Percentiles rank a stretch among this genome's conserved stretches.
Evolutionary conservation across 2,329 filamentous ascomycete species (phyloP).

Genomic region (Fusarium miscanthi): DNA sequence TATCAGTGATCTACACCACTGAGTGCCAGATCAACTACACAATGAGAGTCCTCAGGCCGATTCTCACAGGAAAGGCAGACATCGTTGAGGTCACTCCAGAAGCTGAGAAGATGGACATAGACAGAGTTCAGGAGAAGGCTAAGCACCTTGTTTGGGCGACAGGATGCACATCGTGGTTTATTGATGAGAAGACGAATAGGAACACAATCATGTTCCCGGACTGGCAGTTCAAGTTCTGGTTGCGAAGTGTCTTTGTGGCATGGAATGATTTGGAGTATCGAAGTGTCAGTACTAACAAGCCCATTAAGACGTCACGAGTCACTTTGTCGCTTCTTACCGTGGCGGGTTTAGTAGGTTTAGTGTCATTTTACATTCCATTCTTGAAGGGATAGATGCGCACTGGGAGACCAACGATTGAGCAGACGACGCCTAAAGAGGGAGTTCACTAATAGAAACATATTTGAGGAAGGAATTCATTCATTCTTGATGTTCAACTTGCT

Average conservation of each 20-base stretch:
- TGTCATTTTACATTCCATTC: not conserved
- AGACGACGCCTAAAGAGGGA: too few species aligned
- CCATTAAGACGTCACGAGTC: rapidly evolving
- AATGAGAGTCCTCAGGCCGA: conserved; percentile 50
- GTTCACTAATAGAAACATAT: not conserved
- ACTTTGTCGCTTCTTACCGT: not conserved
- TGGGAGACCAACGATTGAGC: too few species aligned
- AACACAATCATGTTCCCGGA: conserved; percentile 66
- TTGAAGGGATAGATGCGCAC: not conserved
- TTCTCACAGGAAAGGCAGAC: conserved; percentile 46
- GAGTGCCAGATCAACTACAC: conserved; percentile 64
- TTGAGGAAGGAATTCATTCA: not conserved
- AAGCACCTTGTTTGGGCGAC: conserved; percentile 59
- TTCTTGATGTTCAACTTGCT: conserved; percentile 7
- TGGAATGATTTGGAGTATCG: conserved; percentile 51
- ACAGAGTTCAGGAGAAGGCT: conserved; percentile 54
- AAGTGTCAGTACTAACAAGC: not conserved
- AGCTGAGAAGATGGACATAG: conserved; percentile 40
- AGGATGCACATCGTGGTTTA: conserved; percentile 64
- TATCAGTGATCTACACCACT: conserved; percentile 61
- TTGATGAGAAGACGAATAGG: conserved; percentile 57
- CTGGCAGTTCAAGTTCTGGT: conserved; percentile 62
- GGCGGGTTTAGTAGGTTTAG: not conserved
- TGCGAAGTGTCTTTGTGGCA: conserved; percentile 57
- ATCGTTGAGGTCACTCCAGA: conserved; percentile 48